Base-by-base conservation (phyloP, 768 basidiomycete species). In the Rhodotorula graminis region DNA sequence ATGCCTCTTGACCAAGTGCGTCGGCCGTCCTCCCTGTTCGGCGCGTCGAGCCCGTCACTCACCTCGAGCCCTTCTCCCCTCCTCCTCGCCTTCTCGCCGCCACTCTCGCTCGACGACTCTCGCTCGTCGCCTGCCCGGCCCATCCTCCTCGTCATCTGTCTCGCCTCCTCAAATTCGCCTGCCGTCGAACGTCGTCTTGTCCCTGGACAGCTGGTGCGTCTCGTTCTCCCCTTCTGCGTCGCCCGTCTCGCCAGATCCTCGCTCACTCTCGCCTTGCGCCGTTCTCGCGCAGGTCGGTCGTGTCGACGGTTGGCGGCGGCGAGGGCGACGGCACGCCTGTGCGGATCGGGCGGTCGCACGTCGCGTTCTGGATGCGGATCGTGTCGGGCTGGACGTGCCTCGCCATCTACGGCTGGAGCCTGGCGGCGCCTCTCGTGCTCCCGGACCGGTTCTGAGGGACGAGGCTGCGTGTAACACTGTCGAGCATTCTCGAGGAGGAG, bases 351-450 rank as follows among this genome's bases (percentile, higher is more conserved):
- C 88, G 93, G 50, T 94, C 92, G 10, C 91, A 93, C 80, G 89
- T 90, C 16, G 93, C 96, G 7, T 98, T 99, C 95, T 99, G 96
- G 96, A 97, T 97, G 92, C 85, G 96, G 9, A 87, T 98, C 46
- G 90, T 98, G 59, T 93, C 92, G 44, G 91, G 91, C 74, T 99
- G 95, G 95, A 85, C 95, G 37, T 97, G 78, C 56, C 89, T 92
- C 82, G 67, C 88, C 55, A 81, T 93, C 71, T 95, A 92, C 78
- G 86, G 86, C 44, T 93, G 92, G 92, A 93, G 90, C 77, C 82
- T 95, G 46, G 77, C 95, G 63, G 94, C 92, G 15, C 94, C 94
- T 0, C 88, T 91, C 53, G 63, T 95, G n/a, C 83, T 94, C 85
- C 93, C 94, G 27, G 94, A 95, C 77, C 84, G 93, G 88, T 92